Conservation (phyloP, 768 basidiomycete genomes). For the Suillus subluteus region DNA sequence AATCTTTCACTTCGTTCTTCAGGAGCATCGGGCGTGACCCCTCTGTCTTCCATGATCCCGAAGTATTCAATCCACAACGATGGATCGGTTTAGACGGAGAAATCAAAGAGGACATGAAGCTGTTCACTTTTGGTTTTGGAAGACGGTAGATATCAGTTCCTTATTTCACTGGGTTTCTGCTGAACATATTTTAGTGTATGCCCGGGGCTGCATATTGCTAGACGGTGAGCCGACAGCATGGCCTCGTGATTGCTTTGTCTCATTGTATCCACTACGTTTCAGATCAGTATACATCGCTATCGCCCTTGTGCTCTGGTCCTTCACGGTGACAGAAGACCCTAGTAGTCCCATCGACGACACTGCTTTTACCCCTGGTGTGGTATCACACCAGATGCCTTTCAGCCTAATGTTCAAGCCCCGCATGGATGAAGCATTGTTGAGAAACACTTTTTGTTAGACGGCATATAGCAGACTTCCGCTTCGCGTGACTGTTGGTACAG, state of each 20-base stretch:
- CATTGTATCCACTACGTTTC: neutral
- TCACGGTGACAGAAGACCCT: constrained; percentile 52
- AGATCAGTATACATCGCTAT: constrained; percentile 68
- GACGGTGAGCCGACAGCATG: constrained; percentile 20
- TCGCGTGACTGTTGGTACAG: no score
- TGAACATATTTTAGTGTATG: constrained; percentile 31
- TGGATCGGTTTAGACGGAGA: constrained; percentile 51
- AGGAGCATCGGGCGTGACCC: constrained; percentile 57
- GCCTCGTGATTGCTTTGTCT: neutral
- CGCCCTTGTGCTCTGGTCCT: constrained; percentile 67
- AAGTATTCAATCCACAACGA: constrained; percentile 53
- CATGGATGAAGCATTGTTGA: constrained; percentile 21
- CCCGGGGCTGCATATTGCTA: constrained; percentile 54
- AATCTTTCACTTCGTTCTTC: neutral
- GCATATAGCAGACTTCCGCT: neutral
- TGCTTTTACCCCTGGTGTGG: constrained; percentile 65
- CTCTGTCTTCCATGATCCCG: constrained; percentile 51
- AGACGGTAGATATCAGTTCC: constrained; percentile 36
- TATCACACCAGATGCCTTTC: constrained; percentile 66
- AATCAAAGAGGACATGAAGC: constrained; percentile 47
- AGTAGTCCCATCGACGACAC: constrained; percentile 58
- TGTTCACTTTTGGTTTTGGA: constrained; percentile 55
- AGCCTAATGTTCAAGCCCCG: constrained; percentile 57
- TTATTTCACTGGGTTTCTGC: neutral
- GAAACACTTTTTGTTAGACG: neutral